Conservation (phyloP, 2,329 filamentous ascomycete genomes). For the Triangularia setosa region DNA sequence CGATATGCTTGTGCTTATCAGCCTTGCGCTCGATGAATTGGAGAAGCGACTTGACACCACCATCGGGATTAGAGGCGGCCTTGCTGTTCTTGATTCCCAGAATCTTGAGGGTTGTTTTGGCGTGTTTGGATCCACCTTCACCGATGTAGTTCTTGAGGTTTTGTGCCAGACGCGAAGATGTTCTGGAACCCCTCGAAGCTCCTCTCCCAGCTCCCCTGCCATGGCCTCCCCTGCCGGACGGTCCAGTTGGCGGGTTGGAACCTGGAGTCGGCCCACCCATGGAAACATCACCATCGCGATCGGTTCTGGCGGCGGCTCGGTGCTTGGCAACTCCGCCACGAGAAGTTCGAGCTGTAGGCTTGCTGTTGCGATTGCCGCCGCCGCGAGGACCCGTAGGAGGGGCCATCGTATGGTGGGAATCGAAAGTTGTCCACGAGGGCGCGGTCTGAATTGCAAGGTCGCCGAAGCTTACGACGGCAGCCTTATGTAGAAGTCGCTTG, state of each 20-base stretch:
- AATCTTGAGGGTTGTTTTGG: constrained; percentile 45
- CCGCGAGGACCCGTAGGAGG: constrained; percentile 30
- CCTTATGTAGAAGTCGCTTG: neutral
- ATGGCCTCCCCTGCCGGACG: constrained; percentile 14
- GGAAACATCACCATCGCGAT: constrained; percentile 57
- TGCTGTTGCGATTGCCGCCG: neutral
- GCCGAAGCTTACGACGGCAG: neutral
- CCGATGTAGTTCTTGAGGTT: constrained; percentile 22
- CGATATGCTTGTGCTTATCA: constrained; percentile 52
- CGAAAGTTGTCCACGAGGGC: neutral
- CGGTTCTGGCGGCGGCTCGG: constrained; percentile 38
- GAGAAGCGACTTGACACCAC: constrained; percentile 61
- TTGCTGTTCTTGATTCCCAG: constrained; percentile 66
- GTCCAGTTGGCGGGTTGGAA: constrained; percentile 9
- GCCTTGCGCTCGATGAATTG: constrained; percentile 70
- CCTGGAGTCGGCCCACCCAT: constrained; percentile 44
- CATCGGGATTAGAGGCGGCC: constrained; percentile 61
- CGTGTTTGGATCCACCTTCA: constrained; percentile 22
- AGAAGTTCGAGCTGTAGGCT: constrained; percentile 15
- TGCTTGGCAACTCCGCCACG: constrained; percentile 50
- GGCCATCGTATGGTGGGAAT: constrained; percentile 25
- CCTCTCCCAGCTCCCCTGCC: constrained; percentile 7
- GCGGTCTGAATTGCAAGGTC: neutral
- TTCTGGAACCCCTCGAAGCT: constrained; percentile 10
- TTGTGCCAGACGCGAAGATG: constrained; percentile 19